A percentile compares a stretch with the other conserved stretches of the same genome.
These are phyloP conservation scores for Nicotiana tabacum DNA, from an alignment of 257 asterid genomes.

Conservation along the genomic window DNA sequence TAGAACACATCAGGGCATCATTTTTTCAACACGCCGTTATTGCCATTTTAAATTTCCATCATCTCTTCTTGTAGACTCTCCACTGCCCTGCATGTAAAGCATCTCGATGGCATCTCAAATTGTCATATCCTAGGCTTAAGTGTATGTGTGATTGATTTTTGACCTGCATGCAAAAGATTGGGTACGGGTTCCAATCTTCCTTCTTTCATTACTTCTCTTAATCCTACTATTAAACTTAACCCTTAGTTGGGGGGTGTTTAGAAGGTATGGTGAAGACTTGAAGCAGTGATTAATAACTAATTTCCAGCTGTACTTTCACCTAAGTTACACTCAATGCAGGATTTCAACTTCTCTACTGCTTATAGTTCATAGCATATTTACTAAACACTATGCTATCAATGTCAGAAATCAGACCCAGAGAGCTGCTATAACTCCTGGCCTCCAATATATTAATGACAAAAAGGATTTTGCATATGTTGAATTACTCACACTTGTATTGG, in stretches of 20 bases:
- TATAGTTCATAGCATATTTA: background rate
- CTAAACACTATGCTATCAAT: conserved; percentile 1
- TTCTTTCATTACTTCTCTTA: background rate
- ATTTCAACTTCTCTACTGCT: background rate
- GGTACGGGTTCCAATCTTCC: background rate
- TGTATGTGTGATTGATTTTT: background rate
- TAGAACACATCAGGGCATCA: background rate
- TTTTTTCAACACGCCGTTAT: background rate
- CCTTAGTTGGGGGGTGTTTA: background rate
- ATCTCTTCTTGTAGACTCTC: background rate
- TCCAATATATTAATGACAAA: background rate
- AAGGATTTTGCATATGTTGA: background rate
- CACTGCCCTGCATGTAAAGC: background rate
- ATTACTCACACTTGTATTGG: background rate
- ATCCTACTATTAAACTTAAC: background rate
- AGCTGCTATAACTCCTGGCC: background rate
- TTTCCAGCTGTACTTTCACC: background rate
- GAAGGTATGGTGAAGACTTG: background rate
- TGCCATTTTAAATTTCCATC: background rate
- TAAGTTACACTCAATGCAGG: background rate
- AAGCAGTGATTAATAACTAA: background rate
- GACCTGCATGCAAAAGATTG: background rate
- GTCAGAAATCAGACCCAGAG: background rate
- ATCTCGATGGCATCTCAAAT: background rate
- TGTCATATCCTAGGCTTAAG: background rate